Evolutionary conservation across 2,329 filamentous ascomycete genomes (phyloP), one percentile per base, ranked within the genome.

Genomic region (Bipolaris sorokiniana): DNA sequence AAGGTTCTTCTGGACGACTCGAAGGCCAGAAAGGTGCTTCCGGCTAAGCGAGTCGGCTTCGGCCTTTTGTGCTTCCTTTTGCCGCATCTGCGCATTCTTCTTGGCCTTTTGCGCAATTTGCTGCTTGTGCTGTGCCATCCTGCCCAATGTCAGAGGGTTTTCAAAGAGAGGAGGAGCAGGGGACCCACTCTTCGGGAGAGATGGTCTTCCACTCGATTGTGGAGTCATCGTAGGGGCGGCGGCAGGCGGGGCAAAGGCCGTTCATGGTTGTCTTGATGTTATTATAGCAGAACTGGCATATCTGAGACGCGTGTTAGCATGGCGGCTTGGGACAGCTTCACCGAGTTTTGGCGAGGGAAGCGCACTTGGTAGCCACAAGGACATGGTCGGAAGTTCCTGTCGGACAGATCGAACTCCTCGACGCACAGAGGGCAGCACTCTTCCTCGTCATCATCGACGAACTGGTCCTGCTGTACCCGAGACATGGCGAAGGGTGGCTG

Each of bases 201-300:
- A 97, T 91, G 54, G 95, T 90, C 79, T 97, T 97, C 86, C 92
- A 99, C 78, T 97, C 88, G 75, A 99, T 98, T 28, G 92, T 96
- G 76, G 94, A 94, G 68, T 99, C 96, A 76, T 97, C 92, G 77
- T 99, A 99, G 5, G 92, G 90, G 76, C 95, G 86, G 78, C 95
- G 88, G 77, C 95, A 99, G 66, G 96, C 96, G n/a, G 95, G 95
- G 77, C 95, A 99, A 56, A 97, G 85, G 34, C 94, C 93, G 75
- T 97, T 98, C 85, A 97, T 92, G 70, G 97, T 97, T 69, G 90
- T 96, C 80, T 96, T 96, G 77, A 99, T 96, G 77, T 98, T 99
- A 80, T 99, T 97, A 82, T 94, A 99, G 81, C 95, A 99, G 80
- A 99, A 99, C 82, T 99, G 96, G 79, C 95, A 99, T 76, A 99